Percentiles rank a stretch among this genome's conserved stretches.
Evolutionary conservation across 1,139 yeast species (phyloP).

Genomic region (Suhomyces ambrosiae): DNA sequence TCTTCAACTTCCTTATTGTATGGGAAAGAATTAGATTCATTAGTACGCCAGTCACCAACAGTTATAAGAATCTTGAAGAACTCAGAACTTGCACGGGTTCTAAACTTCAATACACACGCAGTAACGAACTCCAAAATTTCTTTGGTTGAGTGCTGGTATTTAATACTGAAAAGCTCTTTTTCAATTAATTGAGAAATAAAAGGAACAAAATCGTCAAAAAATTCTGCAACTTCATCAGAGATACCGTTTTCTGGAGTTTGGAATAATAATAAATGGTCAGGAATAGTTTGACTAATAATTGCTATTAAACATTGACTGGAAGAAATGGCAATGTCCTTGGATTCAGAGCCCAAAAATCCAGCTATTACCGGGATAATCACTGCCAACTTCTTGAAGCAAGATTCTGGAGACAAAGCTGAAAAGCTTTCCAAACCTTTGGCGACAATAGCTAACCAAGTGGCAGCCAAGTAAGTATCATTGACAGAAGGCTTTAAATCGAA

Average conservation of each 20-base stretch:
- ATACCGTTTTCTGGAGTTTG: slow-evolving; percentile 47
- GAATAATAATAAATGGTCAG: slow-evolving; percentile 56
- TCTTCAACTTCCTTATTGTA: slow-evolving; percentile 77
- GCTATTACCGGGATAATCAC: slow-evolving; percentile 58
- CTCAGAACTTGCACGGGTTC: slow-evolving; percentile 72
- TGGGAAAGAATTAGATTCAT: slow-evolving; percentile 69
- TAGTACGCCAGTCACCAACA: slow-evolving; percentile 85
- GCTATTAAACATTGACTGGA: slow-evolving; percentile 90
- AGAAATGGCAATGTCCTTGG: slow-evolving; percentile 66
- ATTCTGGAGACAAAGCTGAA: slow-evolving; percentile 57
- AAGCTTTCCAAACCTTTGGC: slow-evolving; percentile 83
- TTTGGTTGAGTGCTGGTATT: slow-evolving; percentile 74
- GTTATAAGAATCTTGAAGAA: slow-evolving; percentile 65
- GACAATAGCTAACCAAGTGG: slow-evolving; percentile 92
- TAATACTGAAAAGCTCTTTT: slow-evolving; percentile 66
- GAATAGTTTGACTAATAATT: slow-evolving; percentile 63
- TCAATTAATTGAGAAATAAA: slow-evolving; percentile 53
- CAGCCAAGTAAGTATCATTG: slow-evolving; percentile 83
- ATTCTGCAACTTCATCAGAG: slow-evolving; percentile 51
- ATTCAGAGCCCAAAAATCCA: slow-evolving; percentile 66
- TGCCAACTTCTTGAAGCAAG: slow-evolving; percentile 60
- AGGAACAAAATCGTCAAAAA: slow-evolving; percentile 54
- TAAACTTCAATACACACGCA: slow-evolving; percentile 64
- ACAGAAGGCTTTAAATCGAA: slow-evolving; percentile 79
- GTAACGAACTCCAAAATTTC: slow-evolving; percentile 72